These are phyloP conservation scores for Talaromyces amestolkiae DNA, from an alignment of 2,329 filamentous ascomycete species.

Conservation along the genomic window DNA sequence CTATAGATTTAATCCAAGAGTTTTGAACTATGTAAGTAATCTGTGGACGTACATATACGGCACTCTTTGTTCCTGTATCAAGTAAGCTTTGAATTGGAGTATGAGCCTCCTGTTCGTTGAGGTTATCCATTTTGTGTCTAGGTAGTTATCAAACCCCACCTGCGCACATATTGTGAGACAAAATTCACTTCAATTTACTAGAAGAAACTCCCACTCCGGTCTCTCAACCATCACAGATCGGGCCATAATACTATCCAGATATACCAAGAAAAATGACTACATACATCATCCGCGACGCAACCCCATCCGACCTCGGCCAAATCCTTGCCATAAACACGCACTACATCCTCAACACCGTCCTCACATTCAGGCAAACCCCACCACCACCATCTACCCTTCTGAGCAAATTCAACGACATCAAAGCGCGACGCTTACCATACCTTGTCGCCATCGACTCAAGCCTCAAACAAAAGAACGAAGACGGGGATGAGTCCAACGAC, in stretches of 20 bases:
- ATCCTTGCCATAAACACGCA: conserved; percentile 36
- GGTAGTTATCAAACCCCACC: neutral
- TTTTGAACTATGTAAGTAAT: too few species aligned
- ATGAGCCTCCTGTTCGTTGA: neutral
- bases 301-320: conserved; percentile 33
- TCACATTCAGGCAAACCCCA: conserved; percentile 34
- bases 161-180: neutral
- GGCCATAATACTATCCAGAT: too few species aligned
- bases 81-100: neutral
- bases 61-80: neutral
- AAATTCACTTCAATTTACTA: neutral
- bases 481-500: neutral
- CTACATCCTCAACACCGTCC: conserved; percentile 40
- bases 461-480: conserved; percentile 7
- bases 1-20: too few species aligned
- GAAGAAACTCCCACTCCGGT: neutral
- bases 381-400: conserved; percentile 30
- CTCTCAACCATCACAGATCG: neutral
- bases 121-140: neutral
- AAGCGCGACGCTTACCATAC: conserved; percentile 34
- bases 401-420: conserved; percentile 28
- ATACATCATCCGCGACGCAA: conserved; percentile 31
- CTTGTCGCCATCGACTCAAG: conserved; percentile 34
- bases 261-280: neutral
- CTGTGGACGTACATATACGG: too few species aligned